Evolutionary conservation across 2,329 filamentous ascomycete genomes (phyloP), one percentile per base, ranked within the genome.

Genomic region (Grosmannia penicillata): DNA sequence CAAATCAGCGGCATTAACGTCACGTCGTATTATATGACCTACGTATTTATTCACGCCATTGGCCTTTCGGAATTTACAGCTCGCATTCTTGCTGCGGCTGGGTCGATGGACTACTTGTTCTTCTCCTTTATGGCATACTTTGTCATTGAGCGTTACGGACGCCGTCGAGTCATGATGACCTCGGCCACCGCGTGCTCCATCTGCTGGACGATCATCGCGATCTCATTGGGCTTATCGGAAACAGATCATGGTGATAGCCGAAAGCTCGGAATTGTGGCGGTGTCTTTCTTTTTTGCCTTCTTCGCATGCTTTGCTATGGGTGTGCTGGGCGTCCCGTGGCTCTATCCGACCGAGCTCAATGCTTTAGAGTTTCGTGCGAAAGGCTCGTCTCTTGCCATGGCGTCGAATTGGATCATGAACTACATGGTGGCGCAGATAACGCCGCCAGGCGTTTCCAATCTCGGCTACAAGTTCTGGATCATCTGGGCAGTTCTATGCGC

Each of bases 401-500:
- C 35, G 8, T 17, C 26, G 13, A 37, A 37, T 27, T 37, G 35
- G 35, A 37, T 37, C 26, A 30, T 29, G 26, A 37, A 37, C 27
- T 38, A 27, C 29, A 38, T 37, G 36, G 36, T 30, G 19, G 28
- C 36, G 3, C 23, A 39, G n/a, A 39, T 43, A 17, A 43, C 42
- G 4, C 36, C 42, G 15, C 21, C 28, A 14, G 36, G 32, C 22
- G 33, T 41, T 10, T 36, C 36, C 23, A 41, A 43, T 8, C 31
- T 33, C 11, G 36, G 41, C 21, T 40, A 38, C 26, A 23, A 23
- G 2, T 36, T 37, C 22, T 39, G 29, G 38, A 40, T 43, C 10
- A 35, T 43, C 18, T 43, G 33, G 19, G 49, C 52, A 7, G 60
- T 69, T 14, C 51, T 73, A 17, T 67, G 71, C 41, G 54, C 73